Evolutionary conservation across 73 alveolate genomes (phyloP).

Genomic region (Uronychia binucleata): DNA sequence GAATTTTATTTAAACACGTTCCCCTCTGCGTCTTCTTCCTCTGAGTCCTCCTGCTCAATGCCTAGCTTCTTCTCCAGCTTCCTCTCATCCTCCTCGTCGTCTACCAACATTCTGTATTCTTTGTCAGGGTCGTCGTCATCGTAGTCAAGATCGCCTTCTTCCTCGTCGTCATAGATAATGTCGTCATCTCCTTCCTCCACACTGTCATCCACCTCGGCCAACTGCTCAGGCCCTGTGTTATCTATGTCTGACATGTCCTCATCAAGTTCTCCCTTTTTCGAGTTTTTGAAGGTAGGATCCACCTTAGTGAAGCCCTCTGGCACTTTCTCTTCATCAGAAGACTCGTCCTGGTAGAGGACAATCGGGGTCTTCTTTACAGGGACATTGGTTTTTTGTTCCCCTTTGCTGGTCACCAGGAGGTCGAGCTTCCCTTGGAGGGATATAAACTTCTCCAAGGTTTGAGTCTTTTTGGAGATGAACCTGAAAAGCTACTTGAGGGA

Average conservation of each 20-base stretch:
- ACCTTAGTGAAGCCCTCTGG: not conserved
- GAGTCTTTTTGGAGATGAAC: not conserved
- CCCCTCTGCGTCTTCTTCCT: too few species aligned
- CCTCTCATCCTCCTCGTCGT: not conserved
- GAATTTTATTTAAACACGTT: too few species aligned
- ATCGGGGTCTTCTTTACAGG: not conserved
- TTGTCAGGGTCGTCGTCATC: not conserved
- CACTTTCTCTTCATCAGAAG: not conserved
- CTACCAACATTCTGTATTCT: not conserved
- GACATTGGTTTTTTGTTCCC: not conserved
- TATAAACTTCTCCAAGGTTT: not conserved
- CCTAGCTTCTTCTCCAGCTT: not conserved
- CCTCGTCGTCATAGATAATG: not conserved
- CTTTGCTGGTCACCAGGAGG: not conserved
- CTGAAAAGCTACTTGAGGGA: not conserved
- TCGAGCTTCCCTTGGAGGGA: not conserved
- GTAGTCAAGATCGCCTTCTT: not conserved
- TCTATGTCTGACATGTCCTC: not conserved
- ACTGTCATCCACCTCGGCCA: not conserved
- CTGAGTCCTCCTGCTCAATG: too few species aligned
- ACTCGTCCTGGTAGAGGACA: not conserved
- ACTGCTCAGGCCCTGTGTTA: not conserved
- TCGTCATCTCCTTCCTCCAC: not conserved
- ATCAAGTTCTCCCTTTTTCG: not conserved
- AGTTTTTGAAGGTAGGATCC: not conserved